phyloP scores from a whole-genome alignment of 2,329 filamentous ascomycete species.

The Cercospora nicotianae region DNA sequence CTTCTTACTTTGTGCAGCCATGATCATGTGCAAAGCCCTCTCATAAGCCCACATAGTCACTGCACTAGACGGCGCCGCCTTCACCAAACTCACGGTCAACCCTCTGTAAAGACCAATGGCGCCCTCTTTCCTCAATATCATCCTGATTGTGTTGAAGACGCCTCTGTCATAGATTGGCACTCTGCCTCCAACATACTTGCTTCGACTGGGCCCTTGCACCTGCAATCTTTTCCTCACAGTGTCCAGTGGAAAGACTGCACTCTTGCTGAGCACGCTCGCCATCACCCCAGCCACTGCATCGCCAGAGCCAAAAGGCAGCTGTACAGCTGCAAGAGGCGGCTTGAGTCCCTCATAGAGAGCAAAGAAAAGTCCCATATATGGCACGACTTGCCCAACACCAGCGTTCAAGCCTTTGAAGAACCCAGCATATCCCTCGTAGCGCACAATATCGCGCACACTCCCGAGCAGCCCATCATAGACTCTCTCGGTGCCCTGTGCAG shows the following conservation, averaged over 20 bases:
- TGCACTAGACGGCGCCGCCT: constrained; percentile 89
- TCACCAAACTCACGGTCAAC: constrained; percentile 82
- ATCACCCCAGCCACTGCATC: constrained; percentile 81
- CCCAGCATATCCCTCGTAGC: constrained; percentile 71
- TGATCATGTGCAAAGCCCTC: constrained; percentile 57
- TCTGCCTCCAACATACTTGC: constrained; percentile 70
- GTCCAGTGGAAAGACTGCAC: constrained; percentile 87
- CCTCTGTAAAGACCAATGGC: constrained; percentile 81
- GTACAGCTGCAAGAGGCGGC: constrained; percentile 45
- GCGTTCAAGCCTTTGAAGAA: constrained; percentile 88
- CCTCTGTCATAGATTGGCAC: constrained; percentile 78
- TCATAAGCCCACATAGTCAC: constrained; percentile 97
- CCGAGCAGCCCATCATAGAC: constrained; percentile 73
- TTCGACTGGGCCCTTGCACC: constrained; percentile 85
- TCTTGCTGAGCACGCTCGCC: constrained; percentile 81
- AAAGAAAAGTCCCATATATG: constrained; percentile 98
- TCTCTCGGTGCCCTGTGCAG: constrained; percentile 80
- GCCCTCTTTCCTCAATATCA: constrained; percentile 73
- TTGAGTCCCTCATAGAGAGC: constrained; percentile 76
- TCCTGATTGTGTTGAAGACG: constrained; percentile 63
- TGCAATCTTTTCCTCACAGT: constrained; percentile 90
- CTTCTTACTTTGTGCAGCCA: not conserved
- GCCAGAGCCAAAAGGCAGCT: constrained; percentile 66
- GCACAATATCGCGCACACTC: constrained; percentile 70
- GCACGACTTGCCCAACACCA: constrained; percentile 82